A percentile compares a stretch with the other conserved stretches of the same genome.
These are phyloP conservation scores for Trametes gibbosa DNA, from an alignment of 768 basidiomycete genomes.

Conservation along the genomic window DNA sequence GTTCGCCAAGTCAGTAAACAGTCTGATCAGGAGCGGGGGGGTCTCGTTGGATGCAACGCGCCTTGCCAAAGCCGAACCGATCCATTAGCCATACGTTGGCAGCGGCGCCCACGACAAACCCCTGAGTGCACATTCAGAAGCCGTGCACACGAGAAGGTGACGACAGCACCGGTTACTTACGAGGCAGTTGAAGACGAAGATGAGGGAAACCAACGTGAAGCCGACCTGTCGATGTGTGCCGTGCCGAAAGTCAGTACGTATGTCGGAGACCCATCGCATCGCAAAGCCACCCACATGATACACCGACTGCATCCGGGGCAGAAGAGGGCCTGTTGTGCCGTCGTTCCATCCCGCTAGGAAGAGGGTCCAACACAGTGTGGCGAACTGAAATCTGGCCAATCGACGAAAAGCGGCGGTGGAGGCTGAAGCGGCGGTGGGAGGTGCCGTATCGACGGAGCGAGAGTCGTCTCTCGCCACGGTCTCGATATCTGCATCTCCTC, in stretches of 20 bases:
- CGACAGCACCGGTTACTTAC: conserved; percentile 26
- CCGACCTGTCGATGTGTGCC: conserved; percentile 39
- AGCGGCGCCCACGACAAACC: conserved; percentile 46
- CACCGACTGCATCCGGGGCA: conserved; percentile 66
- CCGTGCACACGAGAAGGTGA: background rate
- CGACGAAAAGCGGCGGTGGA: conserved; percentile 5
- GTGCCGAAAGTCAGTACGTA: no score
- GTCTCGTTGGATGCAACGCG: conserved; percentile 20
- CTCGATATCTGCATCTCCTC: background rate
- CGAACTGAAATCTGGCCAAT: background rate
- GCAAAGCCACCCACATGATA: conserved; percentile 40
- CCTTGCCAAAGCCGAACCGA: conserved; percentile 48
- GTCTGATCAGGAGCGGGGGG: background rate
- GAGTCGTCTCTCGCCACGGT: background rate
- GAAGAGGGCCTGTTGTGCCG: conserved; percentile 66
- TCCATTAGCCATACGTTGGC: conserved; percentile 48
- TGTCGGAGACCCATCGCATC: no score
- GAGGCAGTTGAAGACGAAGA: conserved; percentile 51
- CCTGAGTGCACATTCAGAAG: conserved; percentile 24
- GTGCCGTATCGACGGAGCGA: background rate
- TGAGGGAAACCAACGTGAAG: conserved; percentile 54
- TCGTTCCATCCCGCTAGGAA: conserved; percentile 82
- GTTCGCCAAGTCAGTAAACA: background rate
- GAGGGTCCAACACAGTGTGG: conserved; percentile 52
- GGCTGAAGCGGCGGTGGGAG: conserved; percentile 13